phyloP scores from a whole-genome alignment of 495 filamentous ascomycete species.

The Rhypophila decipiens region DNA sequence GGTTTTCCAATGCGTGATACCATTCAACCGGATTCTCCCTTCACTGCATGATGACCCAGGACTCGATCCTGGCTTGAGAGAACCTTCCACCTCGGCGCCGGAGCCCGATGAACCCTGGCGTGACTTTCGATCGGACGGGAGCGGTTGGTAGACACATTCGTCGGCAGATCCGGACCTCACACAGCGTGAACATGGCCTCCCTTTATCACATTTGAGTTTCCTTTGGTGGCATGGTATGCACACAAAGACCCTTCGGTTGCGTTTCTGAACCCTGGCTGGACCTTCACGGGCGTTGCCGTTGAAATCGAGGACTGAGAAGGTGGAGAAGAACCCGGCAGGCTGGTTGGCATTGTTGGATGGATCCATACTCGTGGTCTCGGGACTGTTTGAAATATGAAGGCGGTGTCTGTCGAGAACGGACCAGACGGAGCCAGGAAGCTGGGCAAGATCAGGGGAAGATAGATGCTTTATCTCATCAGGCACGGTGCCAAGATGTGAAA shows the following conservation, averaged over 20 bases:
- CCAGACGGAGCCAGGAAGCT: no score
- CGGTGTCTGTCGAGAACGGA: no score
- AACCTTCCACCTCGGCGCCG: conserved; percentile 3
- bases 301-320: conserved; percentile 21
- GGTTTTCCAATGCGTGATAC: conserved; percentile 17
- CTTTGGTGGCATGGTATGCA: conserved; percentile 24
- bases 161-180: conserved; percentile 12
- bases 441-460: no score
- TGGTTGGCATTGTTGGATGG: conserved; percentile 5
- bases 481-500: no score
- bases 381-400: no score
- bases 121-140: conserved; percentile 1
- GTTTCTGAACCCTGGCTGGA: conserved; percentile 14
- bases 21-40: conserved; percentile 7
- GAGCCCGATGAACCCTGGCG: conserved; percentile 4
- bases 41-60: conserved; percentile 4
- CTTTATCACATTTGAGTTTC: conserved; percentile 24
- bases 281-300: conserved; percentile 14
- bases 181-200: conserved; percentile 20
- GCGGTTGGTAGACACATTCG: conserved; percentile 20
- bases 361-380: conserved; percentile 14
- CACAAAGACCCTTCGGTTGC: conserved; percentile 22
- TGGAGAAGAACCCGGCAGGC: conserved; percentile 23
- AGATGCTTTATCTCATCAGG: no score
- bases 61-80: neutral